phyloP scores from a whole-genome alignment of 345 rosid genomes.

The Sisymbrium irio region DNA sequence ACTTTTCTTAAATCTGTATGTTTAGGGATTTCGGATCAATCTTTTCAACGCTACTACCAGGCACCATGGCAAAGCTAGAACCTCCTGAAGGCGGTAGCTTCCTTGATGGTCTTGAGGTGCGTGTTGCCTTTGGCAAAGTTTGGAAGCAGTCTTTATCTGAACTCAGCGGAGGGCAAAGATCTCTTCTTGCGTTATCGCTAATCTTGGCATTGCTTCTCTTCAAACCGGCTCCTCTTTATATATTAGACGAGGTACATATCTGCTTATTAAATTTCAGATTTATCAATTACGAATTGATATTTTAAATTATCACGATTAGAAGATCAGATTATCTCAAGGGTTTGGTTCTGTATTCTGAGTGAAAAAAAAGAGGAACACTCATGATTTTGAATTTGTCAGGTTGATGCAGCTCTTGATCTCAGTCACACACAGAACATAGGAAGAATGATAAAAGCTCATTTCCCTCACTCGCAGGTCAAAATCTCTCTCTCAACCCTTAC shows the following conservation, averaged over 20 bases:
- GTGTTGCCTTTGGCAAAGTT: slow-evolving; percentile 95
- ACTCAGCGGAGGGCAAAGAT: slow-evolving; percentile 94
- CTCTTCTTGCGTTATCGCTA: slow-evolving; percentile 86
- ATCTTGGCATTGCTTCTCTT: slow-evolving; percentile 94
- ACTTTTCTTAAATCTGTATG: neutral
- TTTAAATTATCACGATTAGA: neutral
- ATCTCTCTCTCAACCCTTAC: neutral
- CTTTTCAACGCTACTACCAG: slow-evolving; percentile 92
- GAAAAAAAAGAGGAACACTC: neutral
- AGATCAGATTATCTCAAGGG: neutral
- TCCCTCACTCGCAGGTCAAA: slow-evolving; percentile 71
- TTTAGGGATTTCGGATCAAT: slow-evolving; percentile 95
- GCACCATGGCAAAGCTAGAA: slow-evolving; percentile 91
- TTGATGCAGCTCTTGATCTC: slow-evolving; percentile 98
- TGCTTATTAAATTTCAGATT: neutral
- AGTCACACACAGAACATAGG: slow-evolving; percentile 99
- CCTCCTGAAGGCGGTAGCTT: slow-evolving; percentile 94
- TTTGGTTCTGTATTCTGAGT: neutral
- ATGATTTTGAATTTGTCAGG: slow-evolving; percentile 34
- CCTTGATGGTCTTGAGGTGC: slow-evolving; percentile 96
- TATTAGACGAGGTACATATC: slow-evolving; percentile 79
- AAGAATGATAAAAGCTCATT: slow-evolving; percentile 76
- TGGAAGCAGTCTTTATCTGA: slow-evolving; percentile 99
- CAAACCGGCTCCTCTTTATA: slow-evolving; percentile 98
- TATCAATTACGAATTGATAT: neutral